These are phyloP conservation scores for Nemania diffusa DNA, from an alignment of 2,329 filamentous ascomycete genomes.

Conservation along the genomic window DNA sequence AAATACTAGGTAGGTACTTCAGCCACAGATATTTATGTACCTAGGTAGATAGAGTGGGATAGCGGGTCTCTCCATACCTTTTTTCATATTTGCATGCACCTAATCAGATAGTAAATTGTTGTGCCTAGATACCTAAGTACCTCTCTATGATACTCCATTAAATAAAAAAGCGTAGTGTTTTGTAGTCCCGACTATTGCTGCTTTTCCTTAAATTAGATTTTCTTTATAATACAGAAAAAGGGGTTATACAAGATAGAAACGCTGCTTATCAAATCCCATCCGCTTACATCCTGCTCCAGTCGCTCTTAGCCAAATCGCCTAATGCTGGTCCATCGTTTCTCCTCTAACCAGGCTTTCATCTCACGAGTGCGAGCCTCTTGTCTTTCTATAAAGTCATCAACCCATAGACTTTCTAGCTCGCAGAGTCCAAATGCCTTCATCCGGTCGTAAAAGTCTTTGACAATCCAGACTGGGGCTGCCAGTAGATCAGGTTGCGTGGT, in stretches of 20 bases:
- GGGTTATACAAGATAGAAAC: slow-evolving; percentile 25
- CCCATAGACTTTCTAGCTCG: slow-evolving; percentile 45
- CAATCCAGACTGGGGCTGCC: slow-evolving; percentile 44
- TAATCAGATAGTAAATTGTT: no score
- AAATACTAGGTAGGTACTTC: no score
- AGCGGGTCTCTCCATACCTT: no score
- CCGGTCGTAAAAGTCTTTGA: slow-evolving; percentile 43
- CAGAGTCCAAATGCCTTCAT: slow-evolving; percentile 40
- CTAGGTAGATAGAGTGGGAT: no score
- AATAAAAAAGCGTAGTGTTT: neutral
- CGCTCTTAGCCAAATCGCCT: slow-evolving; percentile 41
- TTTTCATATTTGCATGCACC: no score
- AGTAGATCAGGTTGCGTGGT: slow-evolving; percentile 51
- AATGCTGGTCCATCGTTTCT: slow-evolving; percentile 45
- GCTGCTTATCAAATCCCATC: slow-evolving; percentile 13
- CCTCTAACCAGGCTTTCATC: slow-evolving; percentile 41
- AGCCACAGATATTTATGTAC: slow-evolving; percentile 6
- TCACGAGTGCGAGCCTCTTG: slow-evolving; percentile 38
- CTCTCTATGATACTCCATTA: no score
- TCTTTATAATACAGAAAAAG: neutral
- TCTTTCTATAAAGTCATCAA: slow-evolving; percentile 40
- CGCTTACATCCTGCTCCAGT: slow-evolving; percentile 3
- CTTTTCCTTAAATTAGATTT: neutral
- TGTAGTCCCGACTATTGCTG: slow-evolving; percentile 14
- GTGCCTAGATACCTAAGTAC: no score